These are phyloP conservation scores for Ceratocystis diversiconidia DNA, from an alignment of 2,329 filamentous ascomycete genomes.

Conservation along the genomic window DNA sequence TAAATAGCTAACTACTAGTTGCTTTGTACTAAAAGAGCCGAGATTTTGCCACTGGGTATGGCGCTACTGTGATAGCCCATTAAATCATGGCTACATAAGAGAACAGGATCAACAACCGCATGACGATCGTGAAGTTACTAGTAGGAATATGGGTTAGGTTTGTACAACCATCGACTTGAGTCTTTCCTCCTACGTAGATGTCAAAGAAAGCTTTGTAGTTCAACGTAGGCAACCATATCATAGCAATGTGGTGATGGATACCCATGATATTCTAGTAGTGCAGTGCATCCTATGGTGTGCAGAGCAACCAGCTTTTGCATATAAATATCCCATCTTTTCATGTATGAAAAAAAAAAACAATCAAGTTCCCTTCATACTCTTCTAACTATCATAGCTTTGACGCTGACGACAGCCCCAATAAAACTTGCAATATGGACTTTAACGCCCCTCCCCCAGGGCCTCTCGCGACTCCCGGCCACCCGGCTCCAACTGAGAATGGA, in stretches of 20 bases:
- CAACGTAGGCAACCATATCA: too few relatives aligned
- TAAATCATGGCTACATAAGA: background rate
- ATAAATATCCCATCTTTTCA: background rate
- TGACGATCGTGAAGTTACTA: background rate
- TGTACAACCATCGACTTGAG: background rate
- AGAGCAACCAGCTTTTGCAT: background rate
- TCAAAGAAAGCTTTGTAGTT: too few relatives aligned
- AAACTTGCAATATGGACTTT: background rate
- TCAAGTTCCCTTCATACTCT: background rate
- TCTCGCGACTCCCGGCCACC: background rate
- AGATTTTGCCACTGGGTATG: too few relatives aligned
- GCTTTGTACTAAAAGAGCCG: too few relatives aligned
- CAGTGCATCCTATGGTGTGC: background rate
- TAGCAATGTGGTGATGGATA: too few relatives aligned
- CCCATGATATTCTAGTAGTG: too few relatives aligned
- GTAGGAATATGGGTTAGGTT: background rate
- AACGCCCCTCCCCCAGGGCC: background rate
- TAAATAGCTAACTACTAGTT: too few relatives aligned
- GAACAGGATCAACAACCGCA: background rate
- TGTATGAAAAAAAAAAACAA: background rate
- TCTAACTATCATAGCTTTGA: background rate
- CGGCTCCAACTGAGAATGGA: background rate
- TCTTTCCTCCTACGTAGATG: too few relatives aligned
- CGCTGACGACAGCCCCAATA: too few relatives aligned
- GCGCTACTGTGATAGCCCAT: too few relatives aligned